Evolutionary conservation across 495 filamentous ascomycete species (phyloP), one percentile per base, ranked within the genome.

Genomic region (Penicillium robsamsonii): DNA sequence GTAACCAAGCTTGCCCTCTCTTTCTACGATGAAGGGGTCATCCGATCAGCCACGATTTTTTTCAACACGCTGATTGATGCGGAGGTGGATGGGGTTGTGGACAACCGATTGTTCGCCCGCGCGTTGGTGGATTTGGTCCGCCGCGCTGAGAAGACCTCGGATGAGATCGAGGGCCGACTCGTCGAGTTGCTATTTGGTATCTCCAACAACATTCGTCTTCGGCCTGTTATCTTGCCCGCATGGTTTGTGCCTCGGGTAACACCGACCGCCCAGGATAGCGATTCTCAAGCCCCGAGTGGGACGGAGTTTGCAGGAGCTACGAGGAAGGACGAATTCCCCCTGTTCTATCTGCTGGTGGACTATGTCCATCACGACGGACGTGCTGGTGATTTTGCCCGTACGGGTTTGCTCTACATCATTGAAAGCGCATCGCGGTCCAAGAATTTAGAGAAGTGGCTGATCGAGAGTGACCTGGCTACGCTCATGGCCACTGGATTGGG

Each of bases 401-500:
- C 93, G 0, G 94, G 94, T 0, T 71, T 99, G 47, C 81, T 99
- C 8, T 97, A 99, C 68, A 87, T 99, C 55, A 95, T 97, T 59
- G 94, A 97, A 71, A 88, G 90, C 3, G 91, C 93, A 2, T 92
- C 90, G 2, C 86, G 84, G 50, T 95, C 91, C 0, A 80, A 85
- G 31, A 79, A 83, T 40, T 70, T 99, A 46, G 95, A 97, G 72
- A 87, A 89, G 63, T 99, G 94, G 94, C 85, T 99, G 46, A 90
- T 97, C 45, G 91, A 96, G 65, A 97, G 93, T 68, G 95, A 99
- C 68, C 79, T 99, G 38, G 92, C 95, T 2, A 97, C 95, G 0
- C 70, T 97, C 54, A 97, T 99, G 94, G 94, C 94, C 13, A 96
- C 90, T 10, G 94, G 95, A 8, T 72, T 99, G 30, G 95, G 95